Evolutionary conservation across 225 moss, liverwort and hornwort species (phyloP), one percentile per base, ranked within the genome.

Genomic region (Polytrichum formosum): DNA sequence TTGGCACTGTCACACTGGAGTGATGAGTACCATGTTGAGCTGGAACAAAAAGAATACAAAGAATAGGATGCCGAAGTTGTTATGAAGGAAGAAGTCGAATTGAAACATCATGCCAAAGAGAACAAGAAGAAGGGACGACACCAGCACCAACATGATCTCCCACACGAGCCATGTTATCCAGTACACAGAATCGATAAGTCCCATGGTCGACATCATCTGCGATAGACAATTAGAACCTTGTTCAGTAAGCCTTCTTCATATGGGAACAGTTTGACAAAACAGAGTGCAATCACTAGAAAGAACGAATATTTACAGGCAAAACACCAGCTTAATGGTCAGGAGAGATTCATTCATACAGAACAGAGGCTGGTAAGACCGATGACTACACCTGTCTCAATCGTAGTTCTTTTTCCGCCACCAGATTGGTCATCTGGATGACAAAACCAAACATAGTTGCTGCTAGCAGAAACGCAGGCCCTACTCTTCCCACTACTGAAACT

Each of bases 361-460:
- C 46, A 46, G 3, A 63, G 63, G 17, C 63, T 23, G 17, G 13
- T 26, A 63, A 63, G 17, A 22, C 69, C 23, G 55, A 68, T 61
- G 18, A 17, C 54, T 35, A 63, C 72, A 96, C 96, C 96, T 96
- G 96, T 85, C 97, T 83, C 76, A 97, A 79, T 74, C 84, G 86
- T 53, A 91, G 81, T 67, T 97, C 97, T 79, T 94, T 94, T 58
- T 97, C 97, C 18, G 81, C 83, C 54, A 97, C 97, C 65, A 97
- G 70, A 79, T 88, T 94, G 79, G 94, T 92, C 70, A 97, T 78
- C 75, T 92, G 94, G 67, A 97, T 94, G 35, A 97, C 97, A 80
- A 97, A 97, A 18, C 97, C 97, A 75, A 97, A 97, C 97, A 97
- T 97, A 19, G 94, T 83, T 30, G 97, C 92, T 68, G 97, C 97